phyloP scores from a whole-genome alignment of 2,329 filamentous ascomycete genomes.

The Penicillium aurantiogriseum region DNA sequence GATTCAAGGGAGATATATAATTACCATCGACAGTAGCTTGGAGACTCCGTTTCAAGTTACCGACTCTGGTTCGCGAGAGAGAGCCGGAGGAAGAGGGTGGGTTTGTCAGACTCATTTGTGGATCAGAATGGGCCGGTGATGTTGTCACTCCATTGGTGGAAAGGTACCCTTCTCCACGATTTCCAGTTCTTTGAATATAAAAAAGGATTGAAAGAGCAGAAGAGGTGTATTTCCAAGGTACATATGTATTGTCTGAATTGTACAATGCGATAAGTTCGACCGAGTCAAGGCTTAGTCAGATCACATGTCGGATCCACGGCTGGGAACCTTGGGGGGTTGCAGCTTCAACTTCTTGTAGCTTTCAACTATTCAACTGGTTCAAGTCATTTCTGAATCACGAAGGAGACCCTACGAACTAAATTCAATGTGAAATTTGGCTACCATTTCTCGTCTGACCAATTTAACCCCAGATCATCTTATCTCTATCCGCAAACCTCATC shows the following conservation, averaged over 20 bases:
- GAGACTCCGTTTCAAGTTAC: slow-evolving; percentile 43
- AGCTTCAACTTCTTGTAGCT: not conserved
- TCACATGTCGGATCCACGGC: not conserved
- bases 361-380: not conserved
- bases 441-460: not conserved
- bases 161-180: not conserved
- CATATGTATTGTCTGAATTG: not conserved
- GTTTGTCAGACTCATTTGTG: slow-evolving; percentile 45
- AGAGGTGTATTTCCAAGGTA: not conserved
- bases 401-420: not conserved
- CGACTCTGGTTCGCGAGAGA: slow-evolving; percentile 38
- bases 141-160: slow-evolving; percentile 11
- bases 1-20: slow-evolving; percentile 22
- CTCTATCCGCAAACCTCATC: not conserved
- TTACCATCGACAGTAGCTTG: slow-evolving; percentile 50
- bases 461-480: not conserved
- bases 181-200: not conserved
- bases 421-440: not conserved
- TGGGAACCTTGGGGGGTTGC: not conserved
- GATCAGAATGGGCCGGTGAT: slow-evolving; percentile 1
- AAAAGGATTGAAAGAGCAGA: not conserved
- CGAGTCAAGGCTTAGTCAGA: slow-evolving; percentile 9
- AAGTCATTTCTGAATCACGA: not conserved
- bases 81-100: slow-evolving; percentile 42
- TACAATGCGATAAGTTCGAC: slow-evolving; percentile 5